A percentile compares a stretch with the other conserved stretches of the same genome.
Evolutionary conservation across 305 asterid genomes (phyloP).

Genomic region (Ruellia speciosa): DNA sequence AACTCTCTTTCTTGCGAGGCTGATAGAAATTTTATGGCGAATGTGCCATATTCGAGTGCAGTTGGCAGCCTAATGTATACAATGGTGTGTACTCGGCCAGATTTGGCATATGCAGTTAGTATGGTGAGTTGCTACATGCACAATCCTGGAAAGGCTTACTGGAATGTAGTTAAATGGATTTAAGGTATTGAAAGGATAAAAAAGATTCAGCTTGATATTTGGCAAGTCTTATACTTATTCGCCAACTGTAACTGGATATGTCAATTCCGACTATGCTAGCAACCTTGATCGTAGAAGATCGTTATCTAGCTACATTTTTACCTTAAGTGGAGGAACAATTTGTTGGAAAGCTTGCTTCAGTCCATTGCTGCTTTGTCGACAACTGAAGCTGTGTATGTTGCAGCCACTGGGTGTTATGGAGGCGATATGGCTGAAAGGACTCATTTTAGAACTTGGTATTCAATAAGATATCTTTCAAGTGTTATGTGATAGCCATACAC

Average conservation of each 20-base stretch:
- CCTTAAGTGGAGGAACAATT: too few relatives aligned
- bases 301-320: too few relatives aligned
- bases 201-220: too few relatives aligned
- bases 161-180: too few relatives aligned
- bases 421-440: not conserved
- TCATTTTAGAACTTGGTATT: not conserved
- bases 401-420: not conserved
- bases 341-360: too few relatives aligned
- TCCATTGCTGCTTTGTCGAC: too few relatives aligned
- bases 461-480: not conserved
- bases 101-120: not conserved
- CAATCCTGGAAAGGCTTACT: not conserved
- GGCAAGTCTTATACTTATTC: too few relatives aligned
- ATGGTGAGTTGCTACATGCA: not conserved
- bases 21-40: not conserved
- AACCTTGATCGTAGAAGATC: too few relatives aligned
- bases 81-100: not conserved
- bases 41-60: not conserved
- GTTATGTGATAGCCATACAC: not conserved
- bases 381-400: too few relatives aligned
- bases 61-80: not conserved
- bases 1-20: not conserved
- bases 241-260: too few relatives aligned
- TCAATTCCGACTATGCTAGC: too few relatives aligned
- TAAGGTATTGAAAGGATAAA: too few relatives aligned